phyloP scores from a whole-genome alignment of 2,329 filamentous ascomycete species.

The Colletotrichum ledebouriae region DNA sequence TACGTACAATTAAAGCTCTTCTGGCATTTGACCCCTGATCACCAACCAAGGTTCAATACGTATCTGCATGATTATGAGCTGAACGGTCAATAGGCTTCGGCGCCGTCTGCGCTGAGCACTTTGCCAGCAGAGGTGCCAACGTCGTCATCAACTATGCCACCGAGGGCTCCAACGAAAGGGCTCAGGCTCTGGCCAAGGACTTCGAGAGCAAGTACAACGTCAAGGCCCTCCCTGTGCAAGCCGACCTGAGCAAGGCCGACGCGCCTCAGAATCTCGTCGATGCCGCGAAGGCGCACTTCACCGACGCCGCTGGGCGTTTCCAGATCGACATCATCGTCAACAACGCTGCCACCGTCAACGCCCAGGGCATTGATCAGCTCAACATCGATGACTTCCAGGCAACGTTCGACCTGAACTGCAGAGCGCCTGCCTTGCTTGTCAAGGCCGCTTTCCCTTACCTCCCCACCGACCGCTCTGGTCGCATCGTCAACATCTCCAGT shows the following conservation, averaged over 20 bases:
- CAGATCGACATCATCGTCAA: conserved; percentile 88
- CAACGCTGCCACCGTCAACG: conserved; percentile 78
- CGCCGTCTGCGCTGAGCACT: conserved; percentile 71
- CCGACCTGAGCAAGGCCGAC: conserved; percentile 75
- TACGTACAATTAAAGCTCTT: conserved; percentile 51
- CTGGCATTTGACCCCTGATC: neutral
- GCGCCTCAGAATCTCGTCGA: conserved; percentile 72
- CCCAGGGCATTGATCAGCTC: conserved; percentile 69
- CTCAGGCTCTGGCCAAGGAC: conserved; percentile 63
- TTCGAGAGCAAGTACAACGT: conserved; percentile 62
- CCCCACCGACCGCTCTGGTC: conserved; percentile 73
- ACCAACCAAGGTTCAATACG: conserved; percentile 23
- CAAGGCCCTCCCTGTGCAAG: conserved; percentile 73
- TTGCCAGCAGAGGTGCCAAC: conserved; percentile 78
- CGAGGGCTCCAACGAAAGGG: conserved; percentile 49
- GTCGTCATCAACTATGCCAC: conserved; percentile 79
- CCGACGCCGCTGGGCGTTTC: conserved; percentile 62
- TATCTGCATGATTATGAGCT: conserved; percentile 11
- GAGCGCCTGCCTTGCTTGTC: conserved; percentile 82
- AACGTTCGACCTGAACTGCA: conserved; percentile 84
- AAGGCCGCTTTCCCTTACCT: conserved; percentile 80
- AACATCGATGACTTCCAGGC: conserved; percentile 72
- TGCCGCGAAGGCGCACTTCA: conserved; percentile 70
- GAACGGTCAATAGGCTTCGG: conserved; percentile 73
- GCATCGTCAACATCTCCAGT: conserved; percentile 68